Evolutionary conservation across 2,329 filamentous ascomycete genomes (phyloP).

Genomic region (Xylariaceae sp.): DNA sequence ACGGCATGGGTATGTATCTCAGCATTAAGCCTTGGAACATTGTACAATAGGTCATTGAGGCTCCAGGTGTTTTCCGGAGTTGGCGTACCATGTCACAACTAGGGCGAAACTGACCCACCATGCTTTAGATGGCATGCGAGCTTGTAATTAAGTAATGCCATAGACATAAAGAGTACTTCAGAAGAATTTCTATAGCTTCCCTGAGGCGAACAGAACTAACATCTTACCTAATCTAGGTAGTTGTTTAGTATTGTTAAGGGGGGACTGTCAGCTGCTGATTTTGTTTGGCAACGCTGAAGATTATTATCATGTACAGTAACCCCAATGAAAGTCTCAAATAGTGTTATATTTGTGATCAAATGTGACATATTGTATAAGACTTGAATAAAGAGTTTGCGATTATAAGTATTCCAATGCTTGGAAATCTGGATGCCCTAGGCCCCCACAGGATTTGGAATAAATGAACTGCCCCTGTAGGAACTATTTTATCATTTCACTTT

Average conservation of each 20-base stretch:
- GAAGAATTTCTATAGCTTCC: neutral
- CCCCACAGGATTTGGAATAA: too few relatives aligned
- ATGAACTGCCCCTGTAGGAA: too few relatives aligned
- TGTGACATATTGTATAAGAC: too few relatives aligned
- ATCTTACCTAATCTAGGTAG: too few relatives aligned
- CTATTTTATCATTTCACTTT: neutral
- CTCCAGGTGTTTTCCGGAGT: slow-evolving; percentile 7
- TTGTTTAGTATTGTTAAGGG: too few relatives aligned
- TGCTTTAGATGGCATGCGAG: slow-evolving; percentile 22
- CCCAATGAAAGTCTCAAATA: too few relatives aligned
- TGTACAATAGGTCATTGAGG: slow-evolving; percentile 32
- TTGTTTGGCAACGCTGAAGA: too few relatives aligned
- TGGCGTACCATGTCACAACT: slow-evolving; percentile 12
- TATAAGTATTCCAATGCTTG: too few relatives aligned
- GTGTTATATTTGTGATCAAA: too few relatives aligned
- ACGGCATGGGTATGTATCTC: slow-evolving; percentile 13
- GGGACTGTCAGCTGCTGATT: too few relatives aligned
- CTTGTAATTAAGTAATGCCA: slow-evolving; percentile 26
- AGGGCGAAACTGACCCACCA: slow-evolving; percentile 10
- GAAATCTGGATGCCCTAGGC: too few relatives aligned
- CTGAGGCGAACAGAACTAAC: neutral
- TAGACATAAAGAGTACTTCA: slow-evolving; percentile 21
- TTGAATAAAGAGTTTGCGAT: too few relatives aligned
- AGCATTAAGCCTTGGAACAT: slow-evolving; percentile 24
- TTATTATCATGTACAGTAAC: neutral